A percentile compares a stretch with the other conserved stretches of the same genome.
phyloP scores from a whole-genome alignment of 1,139 yeast genomes.

The Yamadazyma friedrichii region DNA sequence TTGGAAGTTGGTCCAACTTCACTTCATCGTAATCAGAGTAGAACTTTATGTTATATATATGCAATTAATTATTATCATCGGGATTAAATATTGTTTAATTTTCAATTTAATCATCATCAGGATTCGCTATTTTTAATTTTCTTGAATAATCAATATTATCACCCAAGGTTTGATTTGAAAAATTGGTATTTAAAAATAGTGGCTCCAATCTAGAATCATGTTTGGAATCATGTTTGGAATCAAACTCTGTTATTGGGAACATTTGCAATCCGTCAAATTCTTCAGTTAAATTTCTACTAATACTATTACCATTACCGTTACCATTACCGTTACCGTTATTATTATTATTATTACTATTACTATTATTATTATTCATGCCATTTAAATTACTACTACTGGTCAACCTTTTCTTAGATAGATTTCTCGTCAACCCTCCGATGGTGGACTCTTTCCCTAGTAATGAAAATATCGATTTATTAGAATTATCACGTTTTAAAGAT shows the following conservation, averaged over 20 bases:
- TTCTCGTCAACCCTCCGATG: conserved; percentile 28
- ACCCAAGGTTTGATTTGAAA: conserved; percentile 61
- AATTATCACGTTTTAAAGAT: conserved; percentile 29
- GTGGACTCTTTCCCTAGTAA: conserved; percentile 25
- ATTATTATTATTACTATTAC: conserved; percentile 4
- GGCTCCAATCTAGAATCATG: conserved; percentile 30
- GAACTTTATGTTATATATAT: too few relatives aligned
- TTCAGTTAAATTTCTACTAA: conserved; percentile 9
- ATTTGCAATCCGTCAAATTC: conserved; percentile 19
- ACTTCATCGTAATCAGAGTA: not conserved
- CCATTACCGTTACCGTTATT: not conserved
- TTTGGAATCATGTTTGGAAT: conserved; percentile 41
- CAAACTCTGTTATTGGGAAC: conserved; percentile 57
- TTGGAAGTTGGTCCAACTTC: too few relatives aligned
- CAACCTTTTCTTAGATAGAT: conserved; percentile 33
- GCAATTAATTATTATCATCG: too few relatives aligned
- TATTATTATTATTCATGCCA: conserved; percentile 7
- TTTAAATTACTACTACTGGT: conserved; percentile 7
- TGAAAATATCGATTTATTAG: conserved; percentile 35
- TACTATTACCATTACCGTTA: conserved; percentile 2
- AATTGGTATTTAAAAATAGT: conserved; percentile 57
- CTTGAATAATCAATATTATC: conserved; percentile 77
- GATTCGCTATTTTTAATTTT: conserved; percentile 68
- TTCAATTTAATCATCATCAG: conserved; percentile 27
- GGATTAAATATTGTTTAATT: too few relatives aligned